Conservation (phyloP, 768 basidiomycete genomes). For the Scleroderma citrinum region DNA sequence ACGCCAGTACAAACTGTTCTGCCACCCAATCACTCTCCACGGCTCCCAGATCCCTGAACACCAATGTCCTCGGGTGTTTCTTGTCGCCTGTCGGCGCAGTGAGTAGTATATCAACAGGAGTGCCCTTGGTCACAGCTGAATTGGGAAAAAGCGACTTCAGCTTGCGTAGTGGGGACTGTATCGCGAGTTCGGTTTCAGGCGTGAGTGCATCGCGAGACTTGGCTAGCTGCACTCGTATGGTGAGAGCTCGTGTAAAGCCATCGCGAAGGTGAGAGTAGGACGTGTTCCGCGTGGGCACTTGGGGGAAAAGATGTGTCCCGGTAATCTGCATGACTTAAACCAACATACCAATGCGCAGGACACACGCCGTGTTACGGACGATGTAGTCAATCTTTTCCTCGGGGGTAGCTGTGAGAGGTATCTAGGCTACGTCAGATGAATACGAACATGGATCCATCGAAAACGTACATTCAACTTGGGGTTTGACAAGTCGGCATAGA, state of each 20-base stretch:
- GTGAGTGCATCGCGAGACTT: slow-evolving; percentile 49
- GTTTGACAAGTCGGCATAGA: slow-evolving; percentile 80
- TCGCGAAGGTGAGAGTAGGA: slow-evolving; percentile 77
- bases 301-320: not conserved
- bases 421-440: too few species aligned
- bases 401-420: slow-evolving; percentile 47
- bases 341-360: slow-evolving; percentile 63
- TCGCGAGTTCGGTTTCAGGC: slow-evolving; percentile 49
- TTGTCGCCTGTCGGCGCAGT: slow-evolving; percentile 44
- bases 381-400: slow-evolving; percentile 71
- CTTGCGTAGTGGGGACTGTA: slow-evolving; percentile 60
- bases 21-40: slow-evolving; percentile 74
- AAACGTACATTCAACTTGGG: slow-evolving; percentile 53
- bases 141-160: slow-evolving; percentile 75
- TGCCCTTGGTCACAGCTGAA: slow-evolving; percentile 58
- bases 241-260: slow-evolving; percentile 73
- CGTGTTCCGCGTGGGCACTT: slow-evolving; percentile 78
- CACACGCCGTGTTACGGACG: slow-evolving; percentile 59
- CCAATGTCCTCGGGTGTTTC: slow-evolving; percentile 45
- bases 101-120: slow-evolving; percentile 64
- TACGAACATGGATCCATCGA: not conserved
- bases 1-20: slow-evolving; percentile 64
- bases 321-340: not conserved
- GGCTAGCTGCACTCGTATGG: slow-evolving; percentile 49
- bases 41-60: slow-evolving; percentile 67